phyloP scores from a whole-genome alignment of 441 rosid genomes.

The Sinapis alba region DNA sequence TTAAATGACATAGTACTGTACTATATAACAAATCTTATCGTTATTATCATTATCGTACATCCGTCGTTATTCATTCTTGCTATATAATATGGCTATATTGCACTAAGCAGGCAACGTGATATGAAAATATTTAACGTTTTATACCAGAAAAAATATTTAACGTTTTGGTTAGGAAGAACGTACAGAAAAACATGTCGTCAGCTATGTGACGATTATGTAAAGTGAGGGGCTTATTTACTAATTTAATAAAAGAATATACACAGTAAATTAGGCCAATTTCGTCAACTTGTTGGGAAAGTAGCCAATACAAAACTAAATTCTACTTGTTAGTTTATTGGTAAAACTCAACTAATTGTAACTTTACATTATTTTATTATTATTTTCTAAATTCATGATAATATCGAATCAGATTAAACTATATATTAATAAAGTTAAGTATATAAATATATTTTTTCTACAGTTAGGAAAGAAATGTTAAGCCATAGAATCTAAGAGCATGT shows the following conservation, averaged over 20 bases:
- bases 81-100: slow-evolving; percentile 17
- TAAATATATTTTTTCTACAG: background rate
- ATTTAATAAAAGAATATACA: slow-evolving; percentile 5
- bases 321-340: slow-evolving; percentile 26
- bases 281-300: slow-evolving; percentile 39
- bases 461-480: slow-evolving; percentile 14
- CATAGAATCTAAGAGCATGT: background rate
- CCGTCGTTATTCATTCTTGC: background rate
- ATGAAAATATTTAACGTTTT: background rate
- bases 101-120: slow-evolving; percentile 12
- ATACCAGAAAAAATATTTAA: background rate
- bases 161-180: slow-evolving; percentile 4
- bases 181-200: slow-evolving; percentile 25
- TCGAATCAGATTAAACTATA: slow-evolving; percentile 21
- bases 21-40: background rate
- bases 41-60: background rate
- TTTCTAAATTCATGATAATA: background rate
- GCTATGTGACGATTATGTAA: slow-evolving; percentile 35
- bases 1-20: background rate
- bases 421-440: background rate
- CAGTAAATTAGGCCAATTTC: slow-evolving; percentile 17
- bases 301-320: slow-evolving; percentile 30
- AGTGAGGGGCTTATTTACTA: slow-evolving; percentile 23
- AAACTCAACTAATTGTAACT: slow-evolving; percentile 20
- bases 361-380: background rate